Evolutionary conservation across 371 early-diverging fungal genomes (phyloP).

Genomic region (Syncephalastrum racemosum): DNA sequence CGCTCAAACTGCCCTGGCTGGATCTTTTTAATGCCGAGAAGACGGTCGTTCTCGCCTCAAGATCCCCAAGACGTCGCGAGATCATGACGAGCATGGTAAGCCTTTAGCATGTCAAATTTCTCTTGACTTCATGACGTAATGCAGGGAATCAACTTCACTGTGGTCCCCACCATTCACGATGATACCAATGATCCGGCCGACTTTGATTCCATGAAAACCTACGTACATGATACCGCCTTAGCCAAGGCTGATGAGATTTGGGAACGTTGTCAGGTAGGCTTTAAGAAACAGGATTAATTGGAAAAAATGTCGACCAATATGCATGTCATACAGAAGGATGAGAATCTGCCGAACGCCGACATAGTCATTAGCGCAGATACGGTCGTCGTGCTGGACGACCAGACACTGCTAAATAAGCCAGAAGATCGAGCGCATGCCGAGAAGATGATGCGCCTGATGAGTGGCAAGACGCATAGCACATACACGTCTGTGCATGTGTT

Average conservation of each 20-base stretch:
- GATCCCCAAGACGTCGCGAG: conserved; percentile 79
- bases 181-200: conserved; percentile 35
- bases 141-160: conserved; percentile 62
- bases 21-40: conserved; percentile 19
- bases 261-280: conserved; percentile 32
- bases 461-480: conserved; percentile 60
- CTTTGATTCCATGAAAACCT: conserved; percentile 27
- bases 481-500: conserved; percentile 67
- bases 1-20: conserved; percentile 10
- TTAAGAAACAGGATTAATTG: background rate
- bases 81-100: conserved; percentile 65
- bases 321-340: conserved; percentile 21
- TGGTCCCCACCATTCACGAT: conserved; percentile 45
- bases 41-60: conserved; percentile 75
- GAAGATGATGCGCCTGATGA: conserved; percentile 56
- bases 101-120: background rate
- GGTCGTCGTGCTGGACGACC: conserved; percentile 60
- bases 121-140: background rate
- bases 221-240: conserved; percentile 38
- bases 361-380: conserved; percentile 85
- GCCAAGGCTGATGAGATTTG: conserved; percentile 43
- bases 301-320: background rate
- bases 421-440: conserved; percentile 49
- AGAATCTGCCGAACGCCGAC: conserved; percentile 38
- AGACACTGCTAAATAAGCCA: conserved; percentile 63